Evolutionary conservation across 306 rosid genomes (phyloP), one percentile per base, ranked within the genome.

Genomic region (Begonia fuchsioides): DNA sequence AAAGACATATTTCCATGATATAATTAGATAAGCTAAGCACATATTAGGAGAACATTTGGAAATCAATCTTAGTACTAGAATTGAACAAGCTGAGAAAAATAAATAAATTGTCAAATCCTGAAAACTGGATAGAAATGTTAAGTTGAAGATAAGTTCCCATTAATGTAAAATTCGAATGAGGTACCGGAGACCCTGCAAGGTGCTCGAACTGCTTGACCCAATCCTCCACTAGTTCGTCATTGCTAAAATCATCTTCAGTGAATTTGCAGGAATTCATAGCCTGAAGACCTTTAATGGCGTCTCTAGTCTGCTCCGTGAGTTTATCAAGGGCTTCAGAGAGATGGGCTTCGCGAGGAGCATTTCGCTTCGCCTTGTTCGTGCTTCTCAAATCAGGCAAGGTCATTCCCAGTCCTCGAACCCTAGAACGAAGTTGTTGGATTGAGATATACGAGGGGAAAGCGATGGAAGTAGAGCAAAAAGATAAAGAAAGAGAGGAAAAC

Each of bases 151-250:
- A 20, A 20, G 5, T 3, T 20, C 3, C 32, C 3, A 20, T 20
- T 20, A 20, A 20, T 20, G 2, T 0, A 26, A 2, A 8, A 26
- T 49, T 43, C 38, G 12, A 48, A 40, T 14, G 26, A 12, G 0
- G 38, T 70, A 85, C 93, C 95, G 76, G 85, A 59, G 87, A 64
- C 13, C 77, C 86, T 58, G 82, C 68, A 56, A 85, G 75, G 38
- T 81, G 73, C 72, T 78, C 93, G 60, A 88, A 88, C 63, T 88
- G 95, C 78, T 88, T 88, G 54, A 88, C 83, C 97, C 93, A 88
- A 67, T 88, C 95, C 14, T 88, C 97, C 75, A 88, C 66, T 69
- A 26, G 35, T 26, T 67, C 73, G 55, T 87, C 93, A 50, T 77
- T 65, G 10, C 68, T 73, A 7, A 76, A 59, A 64, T 79, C 87